These are phyloP conservation scores for Exophiala sp. DNA, from an alignment of 2,329 filamentous ascomycete species.

Conservation along the genomic window DNA sequence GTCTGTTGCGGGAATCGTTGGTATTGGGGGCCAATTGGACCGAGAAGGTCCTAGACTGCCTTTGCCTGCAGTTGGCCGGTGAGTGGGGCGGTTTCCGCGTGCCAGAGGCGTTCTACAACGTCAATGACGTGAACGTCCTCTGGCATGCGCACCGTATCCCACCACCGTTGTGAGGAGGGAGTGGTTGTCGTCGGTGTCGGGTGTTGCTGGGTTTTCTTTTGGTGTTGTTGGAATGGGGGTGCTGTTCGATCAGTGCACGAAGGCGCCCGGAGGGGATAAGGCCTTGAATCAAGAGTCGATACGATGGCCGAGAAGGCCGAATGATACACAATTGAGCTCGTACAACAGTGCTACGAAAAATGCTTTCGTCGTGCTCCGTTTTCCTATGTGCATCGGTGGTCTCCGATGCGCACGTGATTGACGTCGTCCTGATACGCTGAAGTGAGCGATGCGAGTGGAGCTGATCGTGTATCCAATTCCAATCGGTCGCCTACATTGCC, in stretches of 20 bases:
- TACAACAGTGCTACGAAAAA: not conserved
- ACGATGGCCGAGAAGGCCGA: too few species aligned
- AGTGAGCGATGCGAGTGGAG: not conserved
- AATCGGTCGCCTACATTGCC: not conserved
- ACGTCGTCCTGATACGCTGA: not conserved
- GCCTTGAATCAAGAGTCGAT: too few species aligned
- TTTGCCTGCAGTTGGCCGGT: constrained; percentile 20
- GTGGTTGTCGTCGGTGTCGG: too few species aligned
- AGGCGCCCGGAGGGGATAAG: too few species aligned
- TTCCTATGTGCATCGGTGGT: not conserved
- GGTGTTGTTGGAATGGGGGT: too few species aligned
- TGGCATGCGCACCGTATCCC: not conserved
- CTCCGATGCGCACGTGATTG: not conserved
- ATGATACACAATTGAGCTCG: not conserved
- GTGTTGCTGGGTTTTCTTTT: too few species aligned
- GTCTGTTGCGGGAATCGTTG: constrained; percentile 15
- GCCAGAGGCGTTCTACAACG: constrained; percentile 17
- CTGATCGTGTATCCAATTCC: not conserved
- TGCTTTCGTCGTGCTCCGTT: not conserved
- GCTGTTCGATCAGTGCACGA: too few species aligned
- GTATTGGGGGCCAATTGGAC: constrained; percentile 16
- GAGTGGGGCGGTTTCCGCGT: constrained; percentile 22
- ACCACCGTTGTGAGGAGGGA: not conserved
- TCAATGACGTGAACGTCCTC: constrained; percentile 10
- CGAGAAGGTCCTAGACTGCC: constrained; percentile 10